Evolutionary conservation across 768 basidiomycete species (phyloP).

Genomic region (Pleurotus citrinopileatus): DNA sequence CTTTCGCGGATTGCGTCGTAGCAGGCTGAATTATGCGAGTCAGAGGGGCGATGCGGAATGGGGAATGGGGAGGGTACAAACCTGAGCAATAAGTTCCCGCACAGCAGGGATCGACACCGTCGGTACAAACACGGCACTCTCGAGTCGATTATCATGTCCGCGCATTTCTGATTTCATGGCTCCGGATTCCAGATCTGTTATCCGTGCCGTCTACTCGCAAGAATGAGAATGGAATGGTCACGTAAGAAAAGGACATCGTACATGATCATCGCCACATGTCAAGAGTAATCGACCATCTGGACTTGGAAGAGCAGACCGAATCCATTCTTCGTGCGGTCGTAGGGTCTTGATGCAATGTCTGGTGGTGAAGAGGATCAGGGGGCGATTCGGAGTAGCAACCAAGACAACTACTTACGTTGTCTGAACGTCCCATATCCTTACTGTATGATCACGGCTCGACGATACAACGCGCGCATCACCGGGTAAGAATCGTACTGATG

Average conservation of each 20-base stretch:
- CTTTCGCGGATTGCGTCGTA: conserved; percentile 7
- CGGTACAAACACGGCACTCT: conserved; percentile 67
- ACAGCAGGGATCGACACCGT: conserved; percentile 53
- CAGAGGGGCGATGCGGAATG: not conserved
- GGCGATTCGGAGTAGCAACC: conserved; percentile 2
- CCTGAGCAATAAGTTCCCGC: conserved; percentile 51
- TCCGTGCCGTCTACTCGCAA: conserved; percentile 64
- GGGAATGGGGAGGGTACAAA: not conserved
- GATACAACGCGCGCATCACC: conserved; percentile 82
- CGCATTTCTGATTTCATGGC: conserved; percentile 64
- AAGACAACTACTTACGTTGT: conserved; percentile 58
- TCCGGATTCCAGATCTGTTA: conserved; percentile 62
- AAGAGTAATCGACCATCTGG: conserved; percentile 72
- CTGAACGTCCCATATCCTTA: conserved; percentile 83
- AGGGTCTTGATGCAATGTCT: conserved; percentile 14
- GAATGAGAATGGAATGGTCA: not conserved
- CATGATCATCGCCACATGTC: conserved; percentile 88
- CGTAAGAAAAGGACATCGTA: conserved; percentile 28
- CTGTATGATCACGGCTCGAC: conserved; percentile 84
- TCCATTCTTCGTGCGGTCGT: conserved; percentile 70
- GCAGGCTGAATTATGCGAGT: not conserved
- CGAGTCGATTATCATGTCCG: conserved; percentile 72
- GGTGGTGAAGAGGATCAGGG: conserved; percentile 8
- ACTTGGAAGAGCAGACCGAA: conserved; percentile 63
- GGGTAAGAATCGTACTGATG: conserved; percentile 81